Conservation (phyloP, 2,329 filamentous ascomycete species). For the Aspergillus transmontanensis region DNA sequence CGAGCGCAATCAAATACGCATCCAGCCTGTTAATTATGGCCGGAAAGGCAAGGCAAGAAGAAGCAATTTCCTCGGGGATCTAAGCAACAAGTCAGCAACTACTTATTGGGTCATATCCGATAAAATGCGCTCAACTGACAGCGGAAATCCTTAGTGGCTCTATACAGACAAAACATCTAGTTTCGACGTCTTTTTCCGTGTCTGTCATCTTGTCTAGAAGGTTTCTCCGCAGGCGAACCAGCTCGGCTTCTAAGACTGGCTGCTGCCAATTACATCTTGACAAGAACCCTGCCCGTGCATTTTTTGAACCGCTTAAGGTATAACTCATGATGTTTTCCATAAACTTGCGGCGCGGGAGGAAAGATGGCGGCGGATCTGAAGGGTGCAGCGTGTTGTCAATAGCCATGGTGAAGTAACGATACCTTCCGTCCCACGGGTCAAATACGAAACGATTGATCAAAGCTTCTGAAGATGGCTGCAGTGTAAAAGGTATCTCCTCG, state of each 20-base stretch:
- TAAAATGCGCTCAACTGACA: constrained; percentile 53
- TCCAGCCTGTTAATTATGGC: constrained; percentile 85
- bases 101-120: background rate
- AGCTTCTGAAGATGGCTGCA: constrained; percentile 40
- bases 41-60: constrained; percentile 75
- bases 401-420: constrained; percentile 57
- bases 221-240: constrained; percentile 78
- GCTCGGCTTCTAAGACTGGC: constrained; percentile 76
- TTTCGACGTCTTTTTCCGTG: constrained; percentile 49
- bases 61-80: constrained; percentile 70
- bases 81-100: constrained; percentile 39
- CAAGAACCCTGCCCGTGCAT: constrained; percentile 53
- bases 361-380: constrained; percentile 38
- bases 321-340: constrained; percentile 77
- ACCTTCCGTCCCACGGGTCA: constrained; percentile 59
- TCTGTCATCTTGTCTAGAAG: constrained; percentile 70
- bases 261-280: constrained; percentile 66
- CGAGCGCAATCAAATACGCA: constrained; percentile 74
- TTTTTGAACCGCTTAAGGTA: constrained; percentile 73
- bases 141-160: constrained; percentile 76
- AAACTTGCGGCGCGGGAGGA: constrained; percentile 41
- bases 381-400: constrained; percentile 36
- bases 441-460: constrained; percentile 56
- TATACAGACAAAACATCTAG: constrained; percentile 69
- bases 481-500: constrained; percentile 50